phyloP scores from a whole-genome alignment of 106 monocot genomes.

The Allium sativum region DNA sequence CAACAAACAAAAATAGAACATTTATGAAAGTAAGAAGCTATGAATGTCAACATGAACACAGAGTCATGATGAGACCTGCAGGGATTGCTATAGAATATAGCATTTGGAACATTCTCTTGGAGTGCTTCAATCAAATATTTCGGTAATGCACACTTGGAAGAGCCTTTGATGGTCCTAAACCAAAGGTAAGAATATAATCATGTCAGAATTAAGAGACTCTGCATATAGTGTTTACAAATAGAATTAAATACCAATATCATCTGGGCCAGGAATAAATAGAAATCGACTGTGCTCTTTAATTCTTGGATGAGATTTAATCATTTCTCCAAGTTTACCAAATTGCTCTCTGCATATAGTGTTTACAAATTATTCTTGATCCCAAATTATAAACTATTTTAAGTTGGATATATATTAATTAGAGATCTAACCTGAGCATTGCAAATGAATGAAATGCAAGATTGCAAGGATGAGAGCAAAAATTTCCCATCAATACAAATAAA shows the following conservation, averaged over 20 bases:
- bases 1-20: neutral
- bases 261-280: constrained; percentile 91
- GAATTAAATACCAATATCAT: constrained; percentile 65
- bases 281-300: constrained; percentile 82
- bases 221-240: too few species aligned
- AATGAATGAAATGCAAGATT: constrained; percentile 86
- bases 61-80: constrained; percentile 55
- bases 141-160: constrained; percentile 79
- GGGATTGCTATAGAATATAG: constrained; percentile 90
- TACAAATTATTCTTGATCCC: too few species aligned
- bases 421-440: constrained; percentile 56
- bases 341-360: constrained; percentile 32
- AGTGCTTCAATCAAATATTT: constrained; percentile 85
- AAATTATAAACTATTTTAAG: too few species aligned
- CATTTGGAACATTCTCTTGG: constrained; percentile 66
- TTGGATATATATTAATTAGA: too few species aligned
- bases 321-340: constrained; percentile 83
- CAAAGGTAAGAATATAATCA: neutral
- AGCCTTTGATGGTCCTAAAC: constrained; percentile 79
- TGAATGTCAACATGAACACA: neutral
- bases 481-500: constrained; percentile 96
- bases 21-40: neutral
- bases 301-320: constrained; percentile 65
- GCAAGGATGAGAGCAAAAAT: constrained; percentile 88
- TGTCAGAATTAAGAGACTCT: too few species aligned